Evolutionary conservation across 140 eudicot genomes (phyloP), one percentile per base, ranked within the genome.

Genomic region (Oenanthe javanica): DNA sequence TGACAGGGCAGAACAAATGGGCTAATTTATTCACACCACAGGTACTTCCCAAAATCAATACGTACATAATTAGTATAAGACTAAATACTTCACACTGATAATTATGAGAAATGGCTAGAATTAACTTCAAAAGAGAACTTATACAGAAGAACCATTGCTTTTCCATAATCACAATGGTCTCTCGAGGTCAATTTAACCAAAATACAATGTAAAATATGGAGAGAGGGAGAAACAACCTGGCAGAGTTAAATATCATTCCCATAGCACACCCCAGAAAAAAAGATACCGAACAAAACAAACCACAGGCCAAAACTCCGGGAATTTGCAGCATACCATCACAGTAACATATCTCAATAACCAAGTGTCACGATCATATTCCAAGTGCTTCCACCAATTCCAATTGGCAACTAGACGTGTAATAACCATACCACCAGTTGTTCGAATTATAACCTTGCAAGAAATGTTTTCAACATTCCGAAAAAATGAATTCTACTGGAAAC

Each of bases 61-160:
- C 82, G 79, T 69, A 79, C 84, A 79, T 69, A 57, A 69, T 67
- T 71, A 80, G 81, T 78, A 77, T 7, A 66, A 21, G 40, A 36
- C 45, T 55, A 72, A 27, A n/a, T 80, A 80, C 54, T 72, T 80
- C 89, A 86, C 87, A 81, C 85, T 75, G 42, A 86, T 59, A 63
- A 81, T 81, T 86, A 83, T 75, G 79, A 67, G 77, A 81, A 86
- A 57, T 74, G 84, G 82, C 73, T 71, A 76, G 63, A 75, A 18
- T 73, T 75, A 12, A 66, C 23, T 42, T 52, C 67, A 42, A 48
- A 46, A 55, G 21, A 31, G 6, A 31, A 45, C 77, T 79, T 66
- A 69, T 31, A 40, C 76, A 72, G 83, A 64, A 83, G 78, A 83
- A 83, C 84, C 86, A 82, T 78, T 71, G 82, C 82, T 72, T 80